These are phyloP conservation scores for Magnolia changhungtana DNA, from an alignment of 164 flowering plant genomes.

Conservation along the genomic window DNA sequence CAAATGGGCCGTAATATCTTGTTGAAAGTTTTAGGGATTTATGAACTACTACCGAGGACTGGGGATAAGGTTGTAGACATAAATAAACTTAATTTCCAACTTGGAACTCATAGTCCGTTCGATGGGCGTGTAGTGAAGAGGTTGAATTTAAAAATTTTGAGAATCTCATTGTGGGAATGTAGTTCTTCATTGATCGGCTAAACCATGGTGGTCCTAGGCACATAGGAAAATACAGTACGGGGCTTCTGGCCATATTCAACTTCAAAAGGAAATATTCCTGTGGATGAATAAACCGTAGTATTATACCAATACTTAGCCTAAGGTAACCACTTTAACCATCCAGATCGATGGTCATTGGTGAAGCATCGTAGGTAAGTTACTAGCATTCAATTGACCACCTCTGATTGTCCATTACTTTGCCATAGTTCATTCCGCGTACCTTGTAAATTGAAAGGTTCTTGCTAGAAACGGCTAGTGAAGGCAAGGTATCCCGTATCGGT, in stretches of 20 bases:
- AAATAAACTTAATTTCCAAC: neutral
- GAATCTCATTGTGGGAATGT: no score
- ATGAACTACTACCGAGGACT: no score
- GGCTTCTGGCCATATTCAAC: neutral
- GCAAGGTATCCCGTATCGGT: no score
- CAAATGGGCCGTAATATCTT: neutral
- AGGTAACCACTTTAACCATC: neutral
- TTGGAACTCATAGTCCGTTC: neutral
- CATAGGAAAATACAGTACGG: neutral
- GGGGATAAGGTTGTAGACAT: neutral
- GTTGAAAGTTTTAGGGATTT: neutral
- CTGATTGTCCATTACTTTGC: neutral
- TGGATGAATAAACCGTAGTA: neutral
- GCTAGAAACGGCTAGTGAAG: neutral
- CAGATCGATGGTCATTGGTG: neutral
- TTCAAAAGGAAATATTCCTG: no score
- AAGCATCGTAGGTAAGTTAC: neutral
- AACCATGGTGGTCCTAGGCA: neutral
- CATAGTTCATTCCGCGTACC: neutral
- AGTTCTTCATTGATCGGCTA: neutral
- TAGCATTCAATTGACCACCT: neutral
- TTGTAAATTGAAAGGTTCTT: no score
- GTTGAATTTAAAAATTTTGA: neutral
- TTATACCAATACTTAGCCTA: slow-evolving; percentile 1
- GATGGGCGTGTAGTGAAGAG: no score